Evolutionary conservation across 768 basidiomycete species (phyloP).

Genomic region (Ramaria sp.): DNA sequence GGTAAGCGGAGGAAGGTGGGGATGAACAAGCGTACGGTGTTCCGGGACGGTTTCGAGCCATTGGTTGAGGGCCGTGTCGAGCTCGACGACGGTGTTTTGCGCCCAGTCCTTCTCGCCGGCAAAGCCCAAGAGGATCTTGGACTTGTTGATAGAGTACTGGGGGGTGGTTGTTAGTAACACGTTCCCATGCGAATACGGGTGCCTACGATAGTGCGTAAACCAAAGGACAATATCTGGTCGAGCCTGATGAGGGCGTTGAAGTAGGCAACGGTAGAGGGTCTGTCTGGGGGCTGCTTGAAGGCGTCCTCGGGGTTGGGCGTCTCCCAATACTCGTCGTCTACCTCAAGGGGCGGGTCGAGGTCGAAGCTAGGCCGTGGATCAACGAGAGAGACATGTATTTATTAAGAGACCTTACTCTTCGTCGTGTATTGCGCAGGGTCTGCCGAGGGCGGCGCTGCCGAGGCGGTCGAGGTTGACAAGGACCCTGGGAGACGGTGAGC

Average conservation of each 20-base stretch:
- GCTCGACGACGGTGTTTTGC: conserved; percentile 53
- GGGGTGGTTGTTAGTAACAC: conserved; percentile 6
- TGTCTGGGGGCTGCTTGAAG: conserved; percentile 54
- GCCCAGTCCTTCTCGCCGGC: conserved; percentile 43
- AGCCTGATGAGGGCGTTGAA: conserved; percentile 49
- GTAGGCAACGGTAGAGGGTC: conserved; percentile 43
- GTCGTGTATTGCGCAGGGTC: conserved; percentile 65
- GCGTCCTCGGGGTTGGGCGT: conserved; percentile 40
- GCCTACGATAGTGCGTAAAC: conserved; percentile 48
- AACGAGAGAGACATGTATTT: conserved; percentile 19
- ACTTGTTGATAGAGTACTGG: conserved; percentile 66
- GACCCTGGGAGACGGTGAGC: conserved; percentile 9
- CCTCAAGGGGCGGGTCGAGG: conserved; percentile 58
- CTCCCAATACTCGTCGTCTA: conserved; percentile 78
- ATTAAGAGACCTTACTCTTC: conserved; percentile 46
- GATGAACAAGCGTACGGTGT: conserved; percentile 30
- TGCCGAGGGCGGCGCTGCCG: conserved; percentile 37
- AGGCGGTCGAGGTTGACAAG: conserved; percentile 20
- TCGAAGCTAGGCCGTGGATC: conserved; percentile 46
- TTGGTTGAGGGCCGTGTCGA: conserved; percentile 62
- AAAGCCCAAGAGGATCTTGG: conserved; percentile 40
- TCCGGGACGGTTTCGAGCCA: conserved; percentile 62
- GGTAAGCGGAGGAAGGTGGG: background rate
- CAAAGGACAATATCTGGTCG: conserved; percentile 49
- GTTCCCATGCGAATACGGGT: background rate